phyloP scores from a whole-genome alignment of 2,329 filamentous ascomycete genomes.

The Cladosporium sp. region DNA sequence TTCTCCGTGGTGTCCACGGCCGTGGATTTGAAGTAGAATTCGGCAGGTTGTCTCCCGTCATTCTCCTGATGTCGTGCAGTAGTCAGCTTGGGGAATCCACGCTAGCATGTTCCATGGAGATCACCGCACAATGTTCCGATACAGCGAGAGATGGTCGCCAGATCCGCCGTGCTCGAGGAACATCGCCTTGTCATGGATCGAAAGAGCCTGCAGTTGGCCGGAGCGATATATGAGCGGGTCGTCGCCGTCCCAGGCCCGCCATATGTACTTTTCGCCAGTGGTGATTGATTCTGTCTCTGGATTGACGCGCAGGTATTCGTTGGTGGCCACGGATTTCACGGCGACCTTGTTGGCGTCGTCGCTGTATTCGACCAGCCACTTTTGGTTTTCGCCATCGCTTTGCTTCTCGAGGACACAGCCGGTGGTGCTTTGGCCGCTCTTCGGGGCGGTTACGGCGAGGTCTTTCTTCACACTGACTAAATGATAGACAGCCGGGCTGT shows the following conservation, averaged over 20 bases:
- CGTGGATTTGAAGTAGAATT: no score
- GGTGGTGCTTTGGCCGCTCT: not conserved
- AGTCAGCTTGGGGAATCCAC: no score
- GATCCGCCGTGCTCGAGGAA: not conserved
- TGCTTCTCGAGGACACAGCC: constrained; percentile 9
- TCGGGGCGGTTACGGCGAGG: not conserved
- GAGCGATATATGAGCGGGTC: not conserved
- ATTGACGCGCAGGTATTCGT: constrained; percentile 4
- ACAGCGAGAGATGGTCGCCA: not conserved
- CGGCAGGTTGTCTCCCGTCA: no score
- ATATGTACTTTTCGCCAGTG: constrained; percentile 14
- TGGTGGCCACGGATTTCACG: constrained; percentile 3
- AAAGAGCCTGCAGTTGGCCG: not conserved
- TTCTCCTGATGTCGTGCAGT: no score
- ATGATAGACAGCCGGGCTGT: not conserved
- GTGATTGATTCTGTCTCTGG: not conserved
- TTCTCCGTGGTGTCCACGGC: no score
- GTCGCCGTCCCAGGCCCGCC: constrained; percentile 5
- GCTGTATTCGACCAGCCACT: constrained; percentile 6
- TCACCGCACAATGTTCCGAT: no score
- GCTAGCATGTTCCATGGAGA: no score
- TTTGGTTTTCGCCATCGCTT: constrained; percentile 14
- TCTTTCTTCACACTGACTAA: not conserved
- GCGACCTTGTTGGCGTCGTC: constrained; percentile 7
- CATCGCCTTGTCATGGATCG: not conserved